phyloP scores from a whole-genome alignment of 352 stramenopile genomes.

The Phytophthora pluvialis region DNA sequence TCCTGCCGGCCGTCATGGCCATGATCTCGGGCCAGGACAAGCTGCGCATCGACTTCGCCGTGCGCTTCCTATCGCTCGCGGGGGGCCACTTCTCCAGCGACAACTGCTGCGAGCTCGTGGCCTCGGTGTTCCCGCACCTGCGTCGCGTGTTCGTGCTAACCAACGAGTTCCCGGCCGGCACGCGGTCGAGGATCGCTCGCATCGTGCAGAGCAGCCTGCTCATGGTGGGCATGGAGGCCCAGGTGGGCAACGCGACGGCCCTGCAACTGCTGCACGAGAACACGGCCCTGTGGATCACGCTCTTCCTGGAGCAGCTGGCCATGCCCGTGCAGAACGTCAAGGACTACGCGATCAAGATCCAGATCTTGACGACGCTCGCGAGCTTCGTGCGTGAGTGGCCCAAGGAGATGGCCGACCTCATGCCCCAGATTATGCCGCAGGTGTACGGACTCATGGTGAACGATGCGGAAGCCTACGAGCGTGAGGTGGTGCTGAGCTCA shows the following conservation, averaged over 20 bases:
- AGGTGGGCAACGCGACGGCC: slow-evolving; percentile 70
- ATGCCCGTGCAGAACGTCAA: slow-evolving; percentile 52
- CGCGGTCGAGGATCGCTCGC: slow-evolving; percentile 63
- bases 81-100: slow-evolving; percentile 80
- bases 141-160: slow-evolving; percentile 61
- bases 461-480: slow-evolving; percentile 58
- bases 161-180: slow-evolving; percentile 53
- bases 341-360: slow-evolving; percentile 78
- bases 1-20: slow-evolving; percentile 66
- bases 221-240: slow-evolving; percentile 86
- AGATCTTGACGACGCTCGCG: slow-evolving; percentile 73
- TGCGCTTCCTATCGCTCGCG: slow-evolving; percentile 79
- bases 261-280: slow-evolving; percentile 69
- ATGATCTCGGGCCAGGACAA: slow-evolving; percentile 64
- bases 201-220: slow-evolving; percentile 82
- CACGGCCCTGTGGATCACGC: slow-evolving; percentile 70
- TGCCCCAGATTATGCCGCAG: slow-evolving; percentile 77
- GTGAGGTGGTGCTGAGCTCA: slow-evolving; percentile 57
- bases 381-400: slow-evolving; percentile 87
- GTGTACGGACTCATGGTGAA: slow-evolving; percentile 63
- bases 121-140: slow-evolving; percentile 77
- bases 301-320: slow-evolving; percentile 66
- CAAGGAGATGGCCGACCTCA: slow-evolving; percentile 75
- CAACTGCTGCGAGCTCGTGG: slow-evolving; percentile 79
- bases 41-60: slow-evolving; percentile 69